These are phyloP conservation scores for Linderniella brevidens DNA, from an alignment of 257 asterid species.

Conservation along the genomic window DNA sequence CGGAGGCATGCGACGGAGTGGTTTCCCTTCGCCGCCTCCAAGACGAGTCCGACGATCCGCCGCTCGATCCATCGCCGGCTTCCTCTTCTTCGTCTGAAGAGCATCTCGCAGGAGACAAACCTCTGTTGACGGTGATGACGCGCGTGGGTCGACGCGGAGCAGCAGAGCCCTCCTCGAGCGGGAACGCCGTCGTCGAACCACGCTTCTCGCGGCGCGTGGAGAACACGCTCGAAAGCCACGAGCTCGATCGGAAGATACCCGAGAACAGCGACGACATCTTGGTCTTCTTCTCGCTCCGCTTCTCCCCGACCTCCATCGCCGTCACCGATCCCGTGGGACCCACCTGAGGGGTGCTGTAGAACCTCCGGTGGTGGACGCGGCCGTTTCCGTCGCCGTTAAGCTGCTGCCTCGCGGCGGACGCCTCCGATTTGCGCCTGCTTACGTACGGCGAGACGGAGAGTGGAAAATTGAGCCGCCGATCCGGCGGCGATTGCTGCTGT, in stretches of 20 bases:
- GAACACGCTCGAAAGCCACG: slow-evolving; percentile 15
- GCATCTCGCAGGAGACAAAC: slow-evolving; percentile 37
- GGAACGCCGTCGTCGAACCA: no score
- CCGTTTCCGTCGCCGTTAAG: background rate
- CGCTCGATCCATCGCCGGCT: slow-evolving; percentile 33
- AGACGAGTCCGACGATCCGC: slow-evolving; percentile 11
- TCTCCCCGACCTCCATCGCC: slow-evolving; percentile 10
- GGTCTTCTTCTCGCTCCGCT: slow-evolving; percentile 1
- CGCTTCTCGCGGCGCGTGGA: no score
- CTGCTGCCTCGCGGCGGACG: slow-evolving; percentile 5
- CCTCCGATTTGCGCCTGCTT: slow-evolving; percentile 15
- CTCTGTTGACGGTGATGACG: slow-evolving; percentile 18
- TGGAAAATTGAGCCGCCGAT: slow-evolving; percentile 16
- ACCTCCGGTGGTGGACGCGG: slow-evolving; percentile 9
- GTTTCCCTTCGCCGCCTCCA: slow-evolving; percentile 44
- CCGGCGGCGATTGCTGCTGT: slow-evolving; percentile 9
- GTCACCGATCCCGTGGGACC: slow-evolving; percentile 12
- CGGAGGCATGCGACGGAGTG: slow-evolving; percentile 62
- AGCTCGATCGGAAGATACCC: slow-evolving; percentile 19
- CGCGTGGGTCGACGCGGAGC: slow-evolving; percentile 12
- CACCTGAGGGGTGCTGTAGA: slow-evolving; percentile 24
- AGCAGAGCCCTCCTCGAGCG: slow-evolving; percentile 16
- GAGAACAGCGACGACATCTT: slow-evolving; percentile 14
- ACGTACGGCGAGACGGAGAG: slow-evolving; percentile 45
- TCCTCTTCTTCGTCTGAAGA: slow-evolving; percentile 20